Evolutionary conservation across 176 grass and related monocot species (phyloP).

Genomic region (Triticum aestivum): DNA sequence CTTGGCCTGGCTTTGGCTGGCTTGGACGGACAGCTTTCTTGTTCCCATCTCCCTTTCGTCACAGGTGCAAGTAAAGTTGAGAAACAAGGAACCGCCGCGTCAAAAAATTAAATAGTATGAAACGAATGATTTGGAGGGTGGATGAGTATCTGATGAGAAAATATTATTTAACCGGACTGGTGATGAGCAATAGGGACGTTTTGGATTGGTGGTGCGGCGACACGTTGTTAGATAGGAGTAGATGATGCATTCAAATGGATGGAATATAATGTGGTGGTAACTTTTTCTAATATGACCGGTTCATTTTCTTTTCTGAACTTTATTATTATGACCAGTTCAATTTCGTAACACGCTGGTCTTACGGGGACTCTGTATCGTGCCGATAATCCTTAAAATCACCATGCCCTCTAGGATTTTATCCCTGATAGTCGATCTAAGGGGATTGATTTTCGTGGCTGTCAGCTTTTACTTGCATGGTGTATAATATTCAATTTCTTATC

Average conservation of each 20-base stretch:
- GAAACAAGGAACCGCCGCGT: not conserved
- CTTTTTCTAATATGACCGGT: too few species aligned
- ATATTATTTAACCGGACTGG: not conserved
- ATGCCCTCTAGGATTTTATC: too few species aligned
- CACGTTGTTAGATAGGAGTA: not conserved
- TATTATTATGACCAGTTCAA: too few species aligned
- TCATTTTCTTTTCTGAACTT: too few species aligned
- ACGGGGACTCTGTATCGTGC: too few species aligned
- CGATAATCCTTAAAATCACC: too few species aligned
- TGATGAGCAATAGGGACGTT: not conserved
- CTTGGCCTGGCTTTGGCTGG: not conserved
- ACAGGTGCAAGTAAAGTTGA: not conserved
- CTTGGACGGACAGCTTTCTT: not conserved
- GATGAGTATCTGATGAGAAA: not conserved
- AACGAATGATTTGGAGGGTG: not conserved
- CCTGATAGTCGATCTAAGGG: too few species aligned
- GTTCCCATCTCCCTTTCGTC: slow-evolving; percentile 11
- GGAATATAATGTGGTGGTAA: not conserved
- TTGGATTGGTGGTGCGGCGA: not conserved
- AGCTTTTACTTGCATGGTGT: too few species aligned
- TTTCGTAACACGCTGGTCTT: too few species aligned
- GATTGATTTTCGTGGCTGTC: too few species aligned
- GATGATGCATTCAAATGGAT: too few species aligned
- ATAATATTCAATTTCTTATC: too few species aligned
- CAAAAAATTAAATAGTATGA: not conserved